These are phyloP conservation scores for Populus deltoides DNA, from an alignment of 345 rosid species.

Conservation along the genomic window DNA sequence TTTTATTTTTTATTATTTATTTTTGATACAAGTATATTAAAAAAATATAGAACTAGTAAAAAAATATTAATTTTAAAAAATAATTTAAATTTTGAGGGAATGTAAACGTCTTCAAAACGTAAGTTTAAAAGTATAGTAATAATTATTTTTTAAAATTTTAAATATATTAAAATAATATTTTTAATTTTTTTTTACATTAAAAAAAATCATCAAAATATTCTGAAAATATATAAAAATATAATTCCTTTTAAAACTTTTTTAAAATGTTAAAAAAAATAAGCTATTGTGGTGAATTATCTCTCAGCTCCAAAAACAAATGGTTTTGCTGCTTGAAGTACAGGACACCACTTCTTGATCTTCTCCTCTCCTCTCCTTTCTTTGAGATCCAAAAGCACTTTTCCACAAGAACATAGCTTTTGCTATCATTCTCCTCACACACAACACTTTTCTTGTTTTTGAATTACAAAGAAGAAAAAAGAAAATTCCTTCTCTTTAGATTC, in stretches of 20 bases:
- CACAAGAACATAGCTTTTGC: not conserved
- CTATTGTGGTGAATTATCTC: not conserved
- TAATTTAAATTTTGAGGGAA: too few relatives aligned
- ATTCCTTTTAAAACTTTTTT: too few relatives aligned
- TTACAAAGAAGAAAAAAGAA: not conserved
- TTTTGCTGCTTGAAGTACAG: not conserved
- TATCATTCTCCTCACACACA: not conserved
- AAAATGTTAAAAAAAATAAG: too few relatives aligned
- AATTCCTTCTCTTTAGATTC: conserved; percentile 24
- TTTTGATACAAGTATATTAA: too few relatives aligned
- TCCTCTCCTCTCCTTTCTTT: not conserved
- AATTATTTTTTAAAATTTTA: not conserved
- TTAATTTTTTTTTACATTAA: too few relatives aligned
- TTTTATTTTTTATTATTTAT: too few relatives aligned
- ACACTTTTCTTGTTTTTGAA: not conserved
- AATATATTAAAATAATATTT: not conserved
- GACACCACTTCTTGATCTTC: not conserved
- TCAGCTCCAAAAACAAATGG: conserved; percentile 3
- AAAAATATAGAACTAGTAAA: too few relatives aligned
- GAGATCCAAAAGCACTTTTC: conserved; percentile 28
- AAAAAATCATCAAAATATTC: too few relatives aligned
- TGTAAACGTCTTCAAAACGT: too few relatives aligned
- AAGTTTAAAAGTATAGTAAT: too few relatives aligned
- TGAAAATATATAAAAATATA: too few relatives aligned
- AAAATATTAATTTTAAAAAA: too few relatives aligned